Evolutionary conservation across 2,329 filamentous ascomycete species (phyloP), one percentile per base, ranked within the genome.

Genomic region (Xylaria sp.): DNA sequence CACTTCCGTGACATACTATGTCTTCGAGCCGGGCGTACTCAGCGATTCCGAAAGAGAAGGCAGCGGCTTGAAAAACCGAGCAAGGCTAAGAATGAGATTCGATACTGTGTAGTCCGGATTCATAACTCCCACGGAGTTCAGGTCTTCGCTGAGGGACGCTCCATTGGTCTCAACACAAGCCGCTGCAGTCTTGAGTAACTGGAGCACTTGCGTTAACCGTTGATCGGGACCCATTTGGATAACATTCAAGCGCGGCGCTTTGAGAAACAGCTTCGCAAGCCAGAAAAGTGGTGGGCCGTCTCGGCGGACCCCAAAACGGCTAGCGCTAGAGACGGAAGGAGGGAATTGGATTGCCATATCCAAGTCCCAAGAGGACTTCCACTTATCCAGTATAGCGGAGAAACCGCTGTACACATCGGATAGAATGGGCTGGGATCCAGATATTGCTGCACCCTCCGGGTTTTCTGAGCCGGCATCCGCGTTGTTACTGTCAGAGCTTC

Each of bases 281-380:
- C 85, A 91, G 75, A 87, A 91, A 71, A 87, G 91, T 67, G 89
- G 87, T 11, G 90, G 82, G 1, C 82, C 87, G 66, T 91, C 88
- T 54, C 87, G 77, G 57, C 84, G 90, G 72, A 90, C 90, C 0
- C 88, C 88, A 64, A 86, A 81, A 13, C 87, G 83, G 52, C 80
- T 78, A 54, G 77, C 77, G 57, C 81, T 81, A n/a, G 76, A 77
- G 4, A 76, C 70, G n/a, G 75, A 76, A 4, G 72, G 82, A 5
- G 85, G 83, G 62, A 90, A 91, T 69, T 91, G 88, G 44, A 81
- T 75, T 10, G 80, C 77, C 77, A 89, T 86, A 67, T 91, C 89
- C 59, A 78, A 74, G 69, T 91, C 88, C 88, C 88, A 91, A 62
- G 80, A 82, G 16, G 77, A 77, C 74, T 91, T 91, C 82, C 89